Evolutionary conservation across 768 basidiomycete species (phyloP).

Genomic region (Cystofilobasidium capitatum): DNA sequence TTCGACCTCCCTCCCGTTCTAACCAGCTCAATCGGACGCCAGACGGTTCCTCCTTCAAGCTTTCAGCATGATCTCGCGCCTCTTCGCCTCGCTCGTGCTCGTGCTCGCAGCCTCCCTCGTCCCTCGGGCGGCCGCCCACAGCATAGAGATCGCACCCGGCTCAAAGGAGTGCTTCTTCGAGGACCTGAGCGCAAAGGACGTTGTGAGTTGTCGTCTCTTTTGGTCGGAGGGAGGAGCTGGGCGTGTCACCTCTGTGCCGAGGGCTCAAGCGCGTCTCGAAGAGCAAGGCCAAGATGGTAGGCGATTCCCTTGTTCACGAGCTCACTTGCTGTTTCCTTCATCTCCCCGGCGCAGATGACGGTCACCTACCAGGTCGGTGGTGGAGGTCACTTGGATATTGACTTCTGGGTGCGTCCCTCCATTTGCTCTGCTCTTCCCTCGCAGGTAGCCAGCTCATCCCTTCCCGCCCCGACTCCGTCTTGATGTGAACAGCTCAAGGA

Average conservation of each 20-base stretch:
- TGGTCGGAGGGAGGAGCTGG: no score
- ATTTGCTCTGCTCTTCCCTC: neutral
- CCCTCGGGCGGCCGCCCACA: constrained; percentile 33
- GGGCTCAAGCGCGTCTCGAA: neutral
- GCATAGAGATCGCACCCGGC: constrained; percentile 53
- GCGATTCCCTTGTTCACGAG: neutral
- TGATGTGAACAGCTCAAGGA: constrained; percentile 56
- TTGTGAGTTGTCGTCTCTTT: constrained; percentile 31
- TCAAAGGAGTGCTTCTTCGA: constrained; percentile 94
- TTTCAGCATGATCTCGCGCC: neutral
- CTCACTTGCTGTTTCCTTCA: neutral
- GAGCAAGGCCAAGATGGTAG: neutral
- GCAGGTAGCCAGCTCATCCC: neutral
- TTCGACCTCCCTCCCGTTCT: neutral
- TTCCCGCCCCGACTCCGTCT: neutral
- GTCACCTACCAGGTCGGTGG: constrained; percentile 98
- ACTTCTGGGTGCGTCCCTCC: constrained; percentile 67
- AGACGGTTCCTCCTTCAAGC: neutral
- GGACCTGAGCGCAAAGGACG: constrained; percentile 38
- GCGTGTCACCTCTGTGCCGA: neutral
- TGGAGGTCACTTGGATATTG: constrained; percentile 92
- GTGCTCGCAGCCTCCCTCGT: constrained; percentile 12
- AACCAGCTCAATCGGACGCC: neutral
- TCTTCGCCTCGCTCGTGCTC: neutral
- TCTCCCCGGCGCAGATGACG: constrained; percentile 63